These are phyloP conservation scores for Pseudoscleropodium purum DNA, from an alignment of 225 moss, liverwort and hornwort species.

Conservation along the genomic window DNA sequence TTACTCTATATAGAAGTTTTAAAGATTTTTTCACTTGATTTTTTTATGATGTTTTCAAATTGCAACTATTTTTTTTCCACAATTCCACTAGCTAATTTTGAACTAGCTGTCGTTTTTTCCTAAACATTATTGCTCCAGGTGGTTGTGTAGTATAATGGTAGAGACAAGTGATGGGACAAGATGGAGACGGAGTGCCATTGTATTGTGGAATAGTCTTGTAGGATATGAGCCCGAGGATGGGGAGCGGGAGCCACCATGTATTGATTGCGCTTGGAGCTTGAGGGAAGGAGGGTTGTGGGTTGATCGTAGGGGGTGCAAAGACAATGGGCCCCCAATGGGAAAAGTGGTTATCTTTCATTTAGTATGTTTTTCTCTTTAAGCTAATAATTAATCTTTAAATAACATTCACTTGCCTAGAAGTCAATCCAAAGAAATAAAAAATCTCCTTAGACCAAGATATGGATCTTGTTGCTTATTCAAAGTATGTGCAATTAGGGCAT, in stretches of 20 bases:
- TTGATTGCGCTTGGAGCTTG: background rate
- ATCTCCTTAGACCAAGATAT: background rate
- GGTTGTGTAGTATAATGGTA: background rate
- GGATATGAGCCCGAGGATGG: background rate
- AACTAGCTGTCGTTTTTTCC: rapidly evolving
- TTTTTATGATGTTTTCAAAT: background rate
- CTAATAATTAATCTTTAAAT: background rate
- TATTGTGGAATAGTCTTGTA: background rate
- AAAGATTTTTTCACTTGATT: rapidly evolving
- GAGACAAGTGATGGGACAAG: background rate
- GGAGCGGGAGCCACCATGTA: background rate
- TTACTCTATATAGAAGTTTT: no score
- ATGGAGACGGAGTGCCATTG: background rate
- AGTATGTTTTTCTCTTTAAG: background rate
- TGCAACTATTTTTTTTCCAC: rapidly evolving
- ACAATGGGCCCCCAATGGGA: background rate
- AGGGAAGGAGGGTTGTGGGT: background rate
- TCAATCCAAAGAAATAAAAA: rapidly evolving
- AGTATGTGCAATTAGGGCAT: rapidly evolving
- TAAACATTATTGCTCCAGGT: background rate
- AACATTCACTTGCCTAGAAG: background rate
- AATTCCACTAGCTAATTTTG: background rate
- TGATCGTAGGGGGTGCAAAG: background rate
- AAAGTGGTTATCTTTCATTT: background rate
- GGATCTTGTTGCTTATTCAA: background rate